phyloP scores from a whole-genome alignment of 768 basidiomycete genomes.

The Lactarius psammicola region DNA sequence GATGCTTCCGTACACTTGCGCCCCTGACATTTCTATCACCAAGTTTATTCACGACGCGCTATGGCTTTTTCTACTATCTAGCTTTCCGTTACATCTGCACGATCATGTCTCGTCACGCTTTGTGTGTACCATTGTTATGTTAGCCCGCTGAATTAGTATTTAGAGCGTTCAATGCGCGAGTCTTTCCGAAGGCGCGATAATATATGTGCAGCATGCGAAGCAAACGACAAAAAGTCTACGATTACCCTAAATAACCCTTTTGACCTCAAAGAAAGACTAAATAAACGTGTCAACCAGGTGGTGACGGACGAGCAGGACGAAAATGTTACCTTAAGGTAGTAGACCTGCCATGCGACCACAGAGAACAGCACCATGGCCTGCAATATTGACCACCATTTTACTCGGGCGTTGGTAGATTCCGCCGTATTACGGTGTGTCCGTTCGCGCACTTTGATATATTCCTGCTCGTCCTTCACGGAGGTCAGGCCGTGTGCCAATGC shows the following conservation, averaged over 20 bases:
- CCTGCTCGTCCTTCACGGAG: constrained; percentile 96
- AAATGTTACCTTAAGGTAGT: constrained; percentile 80
- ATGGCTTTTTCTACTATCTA: constrained; percentile 20
- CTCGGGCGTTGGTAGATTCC: constrained; percentile 88
- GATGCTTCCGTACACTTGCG: constrained; percentile 10
- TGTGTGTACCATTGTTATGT: constrained; percentile 27
- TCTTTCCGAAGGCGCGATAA: constrained; percentile 1
- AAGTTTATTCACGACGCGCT: constrained; percentile 8
- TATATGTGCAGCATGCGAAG: constrained; percentile 11
- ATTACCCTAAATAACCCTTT: constrained; percentile 68
- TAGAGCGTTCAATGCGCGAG: neutral
- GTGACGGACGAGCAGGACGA: constrained; percentile 12
- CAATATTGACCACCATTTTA: constrained; percentile 98
- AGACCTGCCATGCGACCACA: constrained; percentile 96
- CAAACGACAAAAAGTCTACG: neutral
- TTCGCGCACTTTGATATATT: constrained; percentile 96
- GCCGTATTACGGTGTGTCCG: constrained; percentile 91
- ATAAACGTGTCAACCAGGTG: constrained; percentile 20
- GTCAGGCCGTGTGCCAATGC: constrained; percentile 75
- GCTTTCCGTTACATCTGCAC: constrained; percentile 17
- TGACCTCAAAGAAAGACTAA: constrained; percentile 88
- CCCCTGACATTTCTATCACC: constrained; percentile 18
- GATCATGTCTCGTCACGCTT: constrained; percentile 11
- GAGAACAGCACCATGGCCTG: constrained; percentile 85
- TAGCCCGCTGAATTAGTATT: neutral